Evolutionary conservation across 768 basidiomycete genomes (phyloP).

Genomic region (Naganishia randhawae): DNA sequence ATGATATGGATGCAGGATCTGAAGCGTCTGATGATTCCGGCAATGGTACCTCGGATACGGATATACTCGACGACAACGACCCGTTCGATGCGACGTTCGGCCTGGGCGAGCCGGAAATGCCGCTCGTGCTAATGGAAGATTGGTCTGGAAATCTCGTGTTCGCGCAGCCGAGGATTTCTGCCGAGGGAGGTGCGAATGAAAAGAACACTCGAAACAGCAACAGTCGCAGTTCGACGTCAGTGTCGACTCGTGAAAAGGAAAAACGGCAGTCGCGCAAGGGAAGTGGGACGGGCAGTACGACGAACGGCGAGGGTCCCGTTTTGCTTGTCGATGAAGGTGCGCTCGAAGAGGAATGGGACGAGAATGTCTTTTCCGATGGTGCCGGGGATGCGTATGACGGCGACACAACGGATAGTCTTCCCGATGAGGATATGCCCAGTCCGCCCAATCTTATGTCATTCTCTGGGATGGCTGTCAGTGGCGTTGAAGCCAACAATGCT

Average conservation of each 20-base stretch:
- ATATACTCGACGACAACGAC: slow-evolving; percentile 27
- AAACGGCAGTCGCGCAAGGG: slow-evolving; percentile 23
- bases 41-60: slow-evolving; percentile 19
- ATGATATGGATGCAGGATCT: slow-evolving; percentile 19
- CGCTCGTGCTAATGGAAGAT: slow-evolving; percentile 32
- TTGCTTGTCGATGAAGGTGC: slow-evolving; percentile 30
- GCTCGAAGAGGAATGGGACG: slow-evolving; percentile 23
- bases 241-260: slow-evolving; percentile 16
- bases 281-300: slow-evolving; percentile 23
- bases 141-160: slow-evolving; percentile 33
- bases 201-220: slow-evolving; percentile 21
- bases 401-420: slow-evolving; percentile 31
- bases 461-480: slow-evolving; percentile 16
- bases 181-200: background rate
- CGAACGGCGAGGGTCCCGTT: slow-evolving; percentile 28
- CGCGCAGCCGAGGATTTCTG: slow-evolving; percentile 26
- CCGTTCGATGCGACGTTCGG: slow-evolving; percentile 25
- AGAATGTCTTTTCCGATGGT: slow-evolving; percentile 22
- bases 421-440: slow-evolving; percentile 33
- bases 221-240: slow-evolving; percentile 17
- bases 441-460: slow-evolving; percentile 29
- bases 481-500: slow-evolving; percentile 30
- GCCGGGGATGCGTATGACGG: slow-evolving; percentile 24
- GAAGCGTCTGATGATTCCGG: slow-evolving; percentile 14
- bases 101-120: slow-evolving; percentile 19